Conservation (phyloP, 2,329 filamentous ascomycete genomes). For the Sclerotiophoma versabilis region DNA sequence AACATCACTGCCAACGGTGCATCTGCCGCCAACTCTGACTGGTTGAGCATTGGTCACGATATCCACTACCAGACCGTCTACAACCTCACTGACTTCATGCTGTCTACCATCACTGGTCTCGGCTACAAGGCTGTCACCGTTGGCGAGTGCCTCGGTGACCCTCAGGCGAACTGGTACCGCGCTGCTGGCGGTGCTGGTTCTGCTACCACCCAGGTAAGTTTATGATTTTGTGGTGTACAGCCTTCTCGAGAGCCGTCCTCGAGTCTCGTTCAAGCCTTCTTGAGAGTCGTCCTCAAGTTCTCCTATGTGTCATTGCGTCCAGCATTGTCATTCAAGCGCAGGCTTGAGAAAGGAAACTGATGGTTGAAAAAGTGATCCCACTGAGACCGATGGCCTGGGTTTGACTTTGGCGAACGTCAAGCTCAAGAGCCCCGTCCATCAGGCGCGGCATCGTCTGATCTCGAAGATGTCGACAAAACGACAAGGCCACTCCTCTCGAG, state of each 20-base stretch:
- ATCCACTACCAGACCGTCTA: conserved; percentile 56
- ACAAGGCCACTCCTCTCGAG: conserved; percentile 4
- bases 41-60: conserved; percentile 63
- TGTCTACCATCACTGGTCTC: conserved; percentile 48
- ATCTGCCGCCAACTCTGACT: conserved; percentile 42
- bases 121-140: conserved; percentile 56
- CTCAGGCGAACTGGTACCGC: conserved; percentile 58
- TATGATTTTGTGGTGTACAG: conserved; percentile 7
- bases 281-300: conserved; percentile 13
- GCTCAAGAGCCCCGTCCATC: conserved; percentile 10
- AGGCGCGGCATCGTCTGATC: conserved; percentile 14
- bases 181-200: conserved; percentile 38
- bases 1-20: conserved; percentile 49
- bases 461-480: conserved; percentile 5
- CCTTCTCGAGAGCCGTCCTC: conserved; percentile 13
- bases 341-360: conserved; percentile 18
- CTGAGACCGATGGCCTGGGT: conserved; percentile 14
- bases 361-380: conserved; percentile 13
- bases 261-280: conserved; percentile 9
- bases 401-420: conserved; percentile 5
- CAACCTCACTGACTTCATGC: conserved; percentile 55
- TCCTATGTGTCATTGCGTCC: conserved; percentile 16
- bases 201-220: conserved; percentile 19
- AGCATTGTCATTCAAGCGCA: conserved; percentile 24
- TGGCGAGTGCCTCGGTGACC: conserved; percentile 57